Percentiles rank a stretch among this genome's conserved stretches.
phyloP scores from a whole-genome alignment of 805 yeast species.

The Tanozyma kutaoensis region DNA sequence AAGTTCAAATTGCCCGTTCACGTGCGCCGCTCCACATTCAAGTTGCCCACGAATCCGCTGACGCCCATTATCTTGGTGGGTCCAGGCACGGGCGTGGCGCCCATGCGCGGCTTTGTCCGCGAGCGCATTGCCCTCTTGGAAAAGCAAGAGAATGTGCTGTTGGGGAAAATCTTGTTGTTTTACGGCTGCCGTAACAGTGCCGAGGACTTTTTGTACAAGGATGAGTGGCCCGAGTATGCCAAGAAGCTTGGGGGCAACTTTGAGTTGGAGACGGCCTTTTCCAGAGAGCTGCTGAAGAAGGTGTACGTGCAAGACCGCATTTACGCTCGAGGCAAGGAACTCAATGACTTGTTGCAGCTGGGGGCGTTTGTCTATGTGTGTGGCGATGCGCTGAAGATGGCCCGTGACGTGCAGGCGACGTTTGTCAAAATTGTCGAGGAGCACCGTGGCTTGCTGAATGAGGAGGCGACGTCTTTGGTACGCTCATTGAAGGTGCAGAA shows the following conservation, averaged over 20 bases:
- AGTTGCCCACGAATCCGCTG: slow-evolving; percentile 74
- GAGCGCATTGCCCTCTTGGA: slow-evolving; percentile 55
- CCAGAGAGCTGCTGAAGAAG: slow-evolving; percentile 43
- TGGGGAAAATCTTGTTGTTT: slow-evolving; percentile 69
- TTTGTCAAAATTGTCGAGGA: slow-evolving; percentile 48
- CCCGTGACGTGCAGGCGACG: slow-evolving; percentile 76
- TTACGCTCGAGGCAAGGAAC: slow-evolving; percentile 34
- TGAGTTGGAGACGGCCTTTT: slow-evolving; percentile 72
- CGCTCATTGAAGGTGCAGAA: slow-evolving; percentile 73
- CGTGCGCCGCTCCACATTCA: slow-evolving; percentile 89
- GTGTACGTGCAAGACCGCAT: slow-evolving; percentile 82
- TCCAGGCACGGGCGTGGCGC: slow-evolving; percentile 98
- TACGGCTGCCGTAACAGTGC: slow-evolving; percentile 75
- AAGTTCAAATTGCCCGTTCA: slow-evolving; percentile 73
- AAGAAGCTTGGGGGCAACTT: slow-evolving; percentile 47
- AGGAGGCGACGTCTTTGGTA: slow-evolving; percentile 62
- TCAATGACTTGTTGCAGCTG: slow-evolving; percentile 38
- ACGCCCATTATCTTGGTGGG: slow-evolving; percentile 88
- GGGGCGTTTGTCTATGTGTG: slow-evolving; percentile 93
- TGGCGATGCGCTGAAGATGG: slow-evolving; percentile 95
- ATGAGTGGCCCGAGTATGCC: slow-evolving; percentile 78
- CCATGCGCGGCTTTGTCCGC: slow-evolving; percentile 89
- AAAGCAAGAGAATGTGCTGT: slow-evolving; percentile 10
- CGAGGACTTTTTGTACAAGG: slow-evolving; percentile 75
- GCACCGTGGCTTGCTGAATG: slow-evolving; percentile 49